Evolutionary conservation across 139 green algal species (phyloP).

Genomic region (Chlamydomonas schloesseri): DNA sequence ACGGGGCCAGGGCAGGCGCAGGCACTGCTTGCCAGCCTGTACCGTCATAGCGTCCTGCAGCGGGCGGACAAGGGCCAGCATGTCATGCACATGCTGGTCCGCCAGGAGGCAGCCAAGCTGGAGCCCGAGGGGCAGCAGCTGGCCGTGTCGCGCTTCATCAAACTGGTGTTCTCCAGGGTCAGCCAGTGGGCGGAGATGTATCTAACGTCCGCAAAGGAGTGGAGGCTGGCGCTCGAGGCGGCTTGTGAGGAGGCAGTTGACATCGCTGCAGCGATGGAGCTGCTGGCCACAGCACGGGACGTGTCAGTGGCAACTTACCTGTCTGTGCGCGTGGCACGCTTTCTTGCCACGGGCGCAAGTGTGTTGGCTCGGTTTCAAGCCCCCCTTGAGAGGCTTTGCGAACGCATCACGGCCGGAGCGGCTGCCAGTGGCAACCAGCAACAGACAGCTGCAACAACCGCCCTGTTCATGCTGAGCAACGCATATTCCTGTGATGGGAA

Average conservation of each 20-base stretch:
- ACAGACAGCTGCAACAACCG: not conserved
- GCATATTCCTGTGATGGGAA: too few relatives aligned
- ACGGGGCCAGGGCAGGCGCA: not conserved
- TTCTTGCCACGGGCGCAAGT: not conserved
- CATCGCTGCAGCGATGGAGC: not conserved
- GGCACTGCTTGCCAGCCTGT: not conserved
- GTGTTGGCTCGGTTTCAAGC: too few relatives aligned
- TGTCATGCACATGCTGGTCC: not conserved
- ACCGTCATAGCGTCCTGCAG: not conserved
- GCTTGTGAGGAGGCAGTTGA: not conserved
- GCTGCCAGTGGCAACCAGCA: too few relatives aligned
- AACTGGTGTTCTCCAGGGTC: not conserved
- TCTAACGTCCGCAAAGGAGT: not conserved
- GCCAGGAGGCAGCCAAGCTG: not conserved
- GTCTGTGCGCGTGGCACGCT: too few relatives aligned
- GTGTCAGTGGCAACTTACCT: too few relatives aligned
- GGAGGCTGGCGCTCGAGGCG: not conserved
- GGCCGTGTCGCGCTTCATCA: not conserved
- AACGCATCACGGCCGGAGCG: too few relatives aligned
- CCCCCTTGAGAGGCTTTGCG: not conserved
- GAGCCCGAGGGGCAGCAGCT: not conserved
- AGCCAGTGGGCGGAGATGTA: slow-evolving; percentile 1
- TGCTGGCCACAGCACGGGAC: too few relatives aligned
- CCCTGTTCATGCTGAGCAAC: too few relatives aligned
- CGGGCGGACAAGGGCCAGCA: not conserved